Percentiles rank a stretch among this genome's conserved stretches.
Conservation (phyloP, 352 stramenopile genomes). For the Globisporangium emineosum region DNA sequence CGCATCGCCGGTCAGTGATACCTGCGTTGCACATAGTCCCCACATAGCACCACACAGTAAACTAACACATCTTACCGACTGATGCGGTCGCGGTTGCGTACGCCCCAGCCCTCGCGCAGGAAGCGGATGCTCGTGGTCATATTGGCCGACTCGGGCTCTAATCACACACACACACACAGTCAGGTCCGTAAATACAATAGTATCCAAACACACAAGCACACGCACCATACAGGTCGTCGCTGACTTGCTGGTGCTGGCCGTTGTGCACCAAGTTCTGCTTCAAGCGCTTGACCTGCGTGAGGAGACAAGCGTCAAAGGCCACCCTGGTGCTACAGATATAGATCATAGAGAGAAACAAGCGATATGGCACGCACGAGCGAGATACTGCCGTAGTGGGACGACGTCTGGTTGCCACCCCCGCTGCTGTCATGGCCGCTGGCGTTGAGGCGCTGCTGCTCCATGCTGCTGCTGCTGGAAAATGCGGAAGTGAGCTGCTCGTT, state of each 20-base stretch:
- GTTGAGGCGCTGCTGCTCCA: constrained; percentile 20
- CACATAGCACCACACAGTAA: too few relatives aligned
- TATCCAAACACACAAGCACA: too few relatives aligned
- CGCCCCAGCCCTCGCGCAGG: constrained; percentile 22
- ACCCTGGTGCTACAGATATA: too few relatives aligned
- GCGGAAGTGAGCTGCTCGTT: neutral
- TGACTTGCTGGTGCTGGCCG: constrained; percentile 3
- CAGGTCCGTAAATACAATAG: too few relatives aligned
- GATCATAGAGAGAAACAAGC: neutral
- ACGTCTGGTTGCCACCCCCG: neutral
- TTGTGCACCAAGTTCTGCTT: constrained; percentile 17
- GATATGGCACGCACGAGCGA: constrained; percentile 23
- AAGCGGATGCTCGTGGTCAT: constrained; percentile 31
- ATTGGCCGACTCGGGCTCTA: constrained; percentile 28
- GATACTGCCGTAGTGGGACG: constrained; percentile 34
- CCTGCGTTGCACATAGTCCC: too few relatives aligned
- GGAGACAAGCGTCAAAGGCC: neutral
- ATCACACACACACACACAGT: neutral
- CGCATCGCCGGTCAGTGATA: too few relatives aligned
- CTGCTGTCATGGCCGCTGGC: neutral
- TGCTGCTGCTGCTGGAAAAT: neutral
- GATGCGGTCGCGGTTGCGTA: constrained; percentile 38
- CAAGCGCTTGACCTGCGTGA: constrained; percentile 20
- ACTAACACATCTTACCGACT: constrained; percentile 32
- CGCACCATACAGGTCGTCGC: constrained; percentile 6